These are phyloP conservation scores for Chionographis japonica DNA, from an alignment of 106 monocot genomes.

Conservation along the genomic window DNA sequence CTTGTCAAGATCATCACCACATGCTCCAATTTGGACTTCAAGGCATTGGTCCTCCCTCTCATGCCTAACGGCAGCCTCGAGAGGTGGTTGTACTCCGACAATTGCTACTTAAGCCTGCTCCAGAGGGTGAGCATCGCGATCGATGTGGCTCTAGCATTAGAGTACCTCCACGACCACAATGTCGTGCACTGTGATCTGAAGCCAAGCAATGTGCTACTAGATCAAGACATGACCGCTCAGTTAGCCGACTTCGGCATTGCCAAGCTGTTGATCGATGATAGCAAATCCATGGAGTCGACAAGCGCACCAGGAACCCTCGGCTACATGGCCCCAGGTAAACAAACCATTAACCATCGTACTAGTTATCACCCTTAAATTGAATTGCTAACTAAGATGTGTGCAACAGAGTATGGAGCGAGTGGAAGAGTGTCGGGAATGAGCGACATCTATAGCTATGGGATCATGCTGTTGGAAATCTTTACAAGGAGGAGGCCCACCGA, in stretches of 20 bases:
- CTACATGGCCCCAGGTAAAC: slow-evolving; percentile 23
- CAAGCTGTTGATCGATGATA: slow-evolving; percentile 1
- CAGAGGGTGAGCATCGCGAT: slow-evolving; percentile 8
- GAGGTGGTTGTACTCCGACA: not conserved
- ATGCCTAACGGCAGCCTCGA: slow-evolving; percentile 16
- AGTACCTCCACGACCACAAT: slow-evolving; percentile 11
- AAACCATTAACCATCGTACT: not conserved
- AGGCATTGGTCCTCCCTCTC: slow-evolving; percentile 12
- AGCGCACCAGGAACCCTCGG: slow-evolving; percentile 11
- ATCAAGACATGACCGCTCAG: slow-evolving; percentile 14
- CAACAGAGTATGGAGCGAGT: slow-evolving; percentile 5
- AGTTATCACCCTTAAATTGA: not conserved
- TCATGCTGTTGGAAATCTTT: slow-evolving; percentile 10
- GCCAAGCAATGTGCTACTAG: slow-evolving; percentile 14
- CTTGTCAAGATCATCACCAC: slow-evolving; percentile 12
- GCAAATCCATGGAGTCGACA: not conserved
- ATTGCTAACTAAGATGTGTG: not conserved
- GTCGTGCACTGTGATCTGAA: slow-evolving; percentile 25
- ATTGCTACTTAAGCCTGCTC: not conserved
- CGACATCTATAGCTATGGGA: slow-evolving; percentile 25
- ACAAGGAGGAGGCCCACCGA: slow-evolving; percentile 13
- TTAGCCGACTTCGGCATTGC: slow-evolving; percentile 12
- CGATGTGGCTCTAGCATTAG: slow-evolving; percentile 11
- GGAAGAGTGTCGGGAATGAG: slow-evolving; percentile 6
- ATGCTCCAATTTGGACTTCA: slow-evolving; percentile 13